Conservation (phyloP, 176 grass and related monocot genomes). For the Juncus inflexus region DNA sequence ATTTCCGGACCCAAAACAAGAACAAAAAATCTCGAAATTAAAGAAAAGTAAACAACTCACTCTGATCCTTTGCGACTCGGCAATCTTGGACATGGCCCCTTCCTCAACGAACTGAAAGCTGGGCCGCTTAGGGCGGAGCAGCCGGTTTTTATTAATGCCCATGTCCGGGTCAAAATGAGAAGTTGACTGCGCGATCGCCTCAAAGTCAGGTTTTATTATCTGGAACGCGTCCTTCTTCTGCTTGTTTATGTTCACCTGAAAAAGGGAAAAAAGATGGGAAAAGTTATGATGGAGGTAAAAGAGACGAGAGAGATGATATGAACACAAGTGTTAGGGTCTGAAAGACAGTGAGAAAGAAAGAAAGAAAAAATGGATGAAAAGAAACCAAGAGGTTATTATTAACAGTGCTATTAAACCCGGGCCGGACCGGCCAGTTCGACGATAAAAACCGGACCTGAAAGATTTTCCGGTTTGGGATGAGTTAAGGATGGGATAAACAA, state of each 20-base stretch:
- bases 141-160: slow-evolving; percentile 84
- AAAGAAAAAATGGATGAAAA: too few species aligned
- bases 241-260: slow-evolving; percentile 94
- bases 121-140: slow-evolving; percentile 76
- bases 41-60: slow-evolving; percentile 30
- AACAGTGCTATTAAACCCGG: too few species aligned
- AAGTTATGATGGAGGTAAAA: not conserved
- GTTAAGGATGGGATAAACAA: too few species aligned
- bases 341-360: too few species aligned
- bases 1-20: not conserved
- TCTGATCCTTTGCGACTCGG: slow-evolving; percentile 89
- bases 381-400: too few species aligned
- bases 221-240: slow-evolving; percentile 98
- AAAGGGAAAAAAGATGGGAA: slow-evolving; percentile 16
- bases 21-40: not conserved
- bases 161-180: slow-evolving; percentile 86
- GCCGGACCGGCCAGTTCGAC: too few species aligned
- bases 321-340: too few species aligned
- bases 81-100: slow-evolving; percentile 77
- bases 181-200: slow-evolving; percentile 69
- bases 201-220: slow-evolving; percentile 94
- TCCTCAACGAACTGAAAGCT: slow-evolving; percentile 91
- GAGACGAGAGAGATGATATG: too few species aligned
- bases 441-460: too few species aligned
- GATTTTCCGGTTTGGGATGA: too few species aligned